Conservation (phyloP, 2,329 filamentous ascomycete genomes). For the Drechslerella dactyloides region DNA sequence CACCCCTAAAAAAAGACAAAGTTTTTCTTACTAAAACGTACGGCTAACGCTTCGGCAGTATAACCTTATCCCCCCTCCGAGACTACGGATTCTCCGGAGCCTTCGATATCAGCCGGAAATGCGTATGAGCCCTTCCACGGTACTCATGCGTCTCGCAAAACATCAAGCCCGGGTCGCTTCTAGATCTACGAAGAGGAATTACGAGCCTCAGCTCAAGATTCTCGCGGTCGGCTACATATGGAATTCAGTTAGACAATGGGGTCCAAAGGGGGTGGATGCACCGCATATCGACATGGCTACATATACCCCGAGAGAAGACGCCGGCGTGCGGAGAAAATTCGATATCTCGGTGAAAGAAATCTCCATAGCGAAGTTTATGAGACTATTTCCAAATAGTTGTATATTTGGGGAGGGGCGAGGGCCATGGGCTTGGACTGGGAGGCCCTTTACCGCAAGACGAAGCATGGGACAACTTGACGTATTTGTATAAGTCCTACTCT, state of each 20-base stretch:
- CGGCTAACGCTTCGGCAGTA: constrained; percentile 3
- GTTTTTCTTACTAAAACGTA: not conserved
- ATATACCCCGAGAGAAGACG: constrained; percentile 3
- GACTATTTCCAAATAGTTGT: constrained; percentile 8
- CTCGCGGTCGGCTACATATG: not conserved
- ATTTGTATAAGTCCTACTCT: not conserved
- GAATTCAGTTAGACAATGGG: not conserved
- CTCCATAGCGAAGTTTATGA: constrained; percentile 4
- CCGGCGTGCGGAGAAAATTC: not conserved
- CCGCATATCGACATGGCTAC: not conserved
- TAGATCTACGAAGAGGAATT: not conserved
- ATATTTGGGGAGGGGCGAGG: constrained; percentile 19
- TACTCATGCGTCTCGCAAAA: constrained; percentile 20
- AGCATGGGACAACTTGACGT: not conserved
- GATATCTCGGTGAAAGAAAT: constrained; percentile 1
- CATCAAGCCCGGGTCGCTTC: constrained; percentile 12
- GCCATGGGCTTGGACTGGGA: constrained; percentile 17
- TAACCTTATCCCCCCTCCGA: not conserved
- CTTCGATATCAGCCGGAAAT: not conserved
- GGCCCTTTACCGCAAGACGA: constrained; percentile 3
- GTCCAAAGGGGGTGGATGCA: not conserved
- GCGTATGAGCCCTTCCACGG: constrained; percentile 1
- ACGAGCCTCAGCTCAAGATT: not conserved
- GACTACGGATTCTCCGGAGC: constrained; percentile 12
- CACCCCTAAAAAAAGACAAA: not conserved